Evolutionary conservation across 129 eudicot species (phyloP), one percentile per base, ranked within the genome.

Genomic region (Oenanthe sinensis): DNA sequence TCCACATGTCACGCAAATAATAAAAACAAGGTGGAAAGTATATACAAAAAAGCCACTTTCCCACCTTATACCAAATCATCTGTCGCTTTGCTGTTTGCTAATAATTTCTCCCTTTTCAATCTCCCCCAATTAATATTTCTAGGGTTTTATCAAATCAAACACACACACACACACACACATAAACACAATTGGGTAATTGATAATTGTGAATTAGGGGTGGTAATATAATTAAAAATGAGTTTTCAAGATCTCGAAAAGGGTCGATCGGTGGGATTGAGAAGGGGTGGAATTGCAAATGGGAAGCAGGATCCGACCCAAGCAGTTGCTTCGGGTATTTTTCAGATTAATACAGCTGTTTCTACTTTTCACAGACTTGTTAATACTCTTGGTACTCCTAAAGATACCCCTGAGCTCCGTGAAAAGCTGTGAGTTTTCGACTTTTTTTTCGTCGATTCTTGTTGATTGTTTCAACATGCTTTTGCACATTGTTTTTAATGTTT

Each of bases 341-440:
- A 94, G 89, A 91, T 94, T 83, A 94, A 89, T 77, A 94, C 98
- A 22, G 88, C 97, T 26, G 96, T 94, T 33, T 85, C 90, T 62
- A 86, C 96, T 47, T 94, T 94, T 79, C 98, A 94, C 77, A 84
- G 98, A 62, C 97, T 94, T 8, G 98, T 94, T 44, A 94, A 94
- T 71, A 87, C 98, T 84, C 93, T 94, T n/a, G 97, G 98, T 12
- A 94, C 98, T 22, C 98, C 98, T 28, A 94, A 94, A 82, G 98
- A 94, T 47, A 91, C 97, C 50, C 98, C 96, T 28, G 97, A 91
- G 45, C 98, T 94, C 75, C 97, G 98, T 12, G 97, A 91, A 48
- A 94, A 91, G 82, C 90, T 94, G 98, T 93, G 78, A 78, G 87
- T 83, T 0, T 74, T 46, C 19, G n/a, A 8, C 15, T n/a, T 19